Percentiles rank a stretch among this genome's conserved stretches.
These are phyloP conservation scores for Gymnopilus dilepis DNA, from an alignment of 768 basidiomycete species.

Conservation along the genomic window DNA sequence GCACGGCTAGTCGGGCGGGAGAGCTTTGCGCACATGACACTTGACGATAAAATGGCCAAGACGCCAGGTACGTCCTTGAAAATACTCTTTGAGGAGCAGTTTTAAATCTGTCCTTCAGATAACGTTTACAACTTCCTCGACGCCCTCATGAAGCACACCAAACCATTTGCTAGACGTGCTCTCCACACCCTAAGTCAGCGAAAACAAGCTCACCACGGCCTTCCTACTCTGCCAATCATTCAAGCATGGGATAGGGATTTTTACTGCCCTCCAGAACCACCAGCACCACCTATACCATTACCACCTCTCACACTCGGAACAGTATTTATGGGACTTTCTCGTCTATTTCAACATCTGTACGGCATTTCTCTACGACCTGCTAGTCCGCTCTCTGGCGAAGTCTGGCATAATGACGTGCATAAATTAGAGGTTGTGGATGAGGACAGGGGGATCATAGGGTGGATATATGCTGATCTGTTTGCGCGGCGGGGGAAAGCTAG, in stretches of 20 bases:
- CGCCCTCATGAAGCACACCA: constrained; percentile 80
- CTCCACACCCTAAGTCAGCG: constrained; percentile 65
- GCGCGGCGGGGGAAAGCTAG: constrained; percentile 82
- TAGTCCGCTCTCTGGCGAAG: constrained; percentile 73
- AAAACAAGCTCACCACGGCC: constrained; percentile 77
- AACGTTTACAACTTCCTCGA: constrained; percentile 89
- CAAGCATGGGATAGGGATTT: constrained; percentile 98
- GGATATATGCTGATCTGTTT: constrained; percentile 95
- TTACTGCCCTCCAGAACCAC: constrained; percentile 83
- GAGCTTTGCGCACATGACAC: constrained; percentile 86
- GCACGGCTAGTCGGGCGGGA: constrained; percentile 84
- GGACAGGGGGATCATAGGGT: constrained; percentile 83
- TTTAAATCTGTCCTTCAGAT: constrained; percentile 45
- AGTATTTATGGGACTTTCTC: constrained; percentile 89
- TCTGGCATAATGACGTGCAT: constrained; percentile 87
- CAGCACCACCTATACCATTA: constrained; percentile 74
- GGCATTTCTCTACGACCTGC: constrained; percentile 83
- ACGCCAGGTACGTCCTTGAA: constrained; percentile 65
- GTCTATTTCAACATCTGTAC: constrained; percentile 85
- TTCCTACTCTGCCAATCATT: constrained; percentile 63
- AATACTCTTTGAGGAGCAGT: constrained; percentile 4
- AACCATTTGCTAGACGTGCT: constrained; percentile 76
- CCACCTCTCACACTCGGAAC: constrained; percentile 87
- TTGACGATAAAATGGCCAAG: constrained; percentile 97
- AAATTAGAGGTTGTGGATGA: constrained; percentile 96